These are phyloP conservation scores for Podospora didyma DNA, from an alignment of 495 filamentous ascomycete genomes.

Conservation along the genomic window DNA sequence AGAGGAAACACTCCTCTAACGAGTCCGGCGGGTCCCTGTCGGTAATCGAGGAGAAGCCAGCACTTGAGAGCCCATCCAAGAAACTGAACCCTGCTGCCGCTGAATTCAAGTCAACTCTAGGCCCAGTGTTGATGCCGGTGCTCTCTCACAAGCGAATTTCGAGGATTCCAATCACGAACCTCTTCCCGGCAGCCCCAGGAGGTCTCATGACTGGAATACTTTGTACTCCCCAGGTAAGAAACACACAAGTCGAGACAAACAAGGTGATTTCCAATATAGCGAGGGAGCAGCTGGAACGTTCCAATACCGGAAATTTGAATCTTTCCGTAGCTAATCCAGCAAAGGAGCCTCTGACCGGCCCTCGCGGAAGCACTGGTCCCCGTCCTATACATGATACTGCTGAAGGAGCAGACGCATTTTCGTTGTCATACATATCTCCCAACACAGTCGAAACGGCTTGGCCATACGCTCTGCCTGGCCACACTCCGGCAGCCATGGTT, in stretches of 20 bases:
- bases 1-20: too few species aligned
- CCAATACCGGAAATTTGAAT: background rate
- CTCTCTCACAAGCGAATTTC: conserved; percentile 18
- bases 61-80: conserved; percentile 7
- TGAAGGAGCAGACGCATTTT: too few species aligned
- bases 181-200: conserved; percentile 13
- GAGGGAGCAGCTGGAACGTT: background rate
- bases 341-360: background rate
- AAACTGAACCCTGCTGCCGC: conserved; percentile 26
- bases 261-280: background rate
- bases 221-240: background rate
- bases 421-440: too few species aligned
- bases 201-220: background rate
- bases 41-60: background rate
- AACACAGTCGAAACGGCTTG: too few species aligned
- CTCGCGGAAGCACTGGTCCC: background rate
- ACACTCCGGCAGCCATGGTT: too few species aligned
- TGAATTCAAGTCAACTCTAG: conserved; percentile 22
- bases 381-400: too few species aligned
- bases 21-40: background rate
- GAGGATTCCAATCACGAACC: conserved; percentile 20
- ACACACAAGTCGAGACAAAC: background rate
- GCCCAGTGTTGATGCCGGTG: background rate
- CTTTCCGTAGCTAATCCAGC: background rate
- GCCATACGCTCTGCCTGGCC: too few species aligned